A percentile compares a stretch with the other conserved stretches of the same genome.
Evolutionary conservation across 192 early-diverging fungal species (phyloP).

Genomic region (Coemansia sp.): DNA sequence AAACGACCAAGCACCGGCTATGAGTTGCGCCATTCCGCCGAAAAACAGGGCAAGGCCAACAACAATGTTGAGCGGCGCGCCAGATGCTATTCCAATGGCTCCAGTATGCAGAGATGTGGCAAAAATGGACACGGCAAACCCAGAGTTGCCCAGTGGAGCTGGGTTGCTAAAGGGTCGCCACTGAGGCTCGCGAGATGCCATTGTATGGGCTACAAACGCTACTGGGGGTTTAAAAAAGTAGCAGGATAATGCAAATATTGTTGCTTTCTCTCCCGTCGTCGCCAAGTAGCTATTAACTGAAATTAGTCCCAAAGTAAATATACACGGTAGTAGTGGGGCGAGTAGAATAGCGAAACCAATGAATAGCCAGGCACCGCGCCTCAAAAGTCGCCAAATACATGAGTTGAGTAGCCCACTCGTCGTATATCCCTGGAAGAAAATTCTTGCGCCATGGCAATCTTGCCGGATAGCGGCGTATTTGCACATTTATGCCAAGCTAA

Average conservation of each 20-base stretch:
- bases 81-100: constrained; percentile 30
- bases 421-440: background rate
- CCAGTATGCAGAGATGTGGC: constrained; percentile 33
- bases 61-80: constrained; percentile 31
- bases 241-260: background rate
- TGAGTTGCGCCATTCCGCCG: constrained; percentile 33
- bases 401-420: background rate
- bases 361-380: background rate
- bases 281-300: too few relatives aligned
- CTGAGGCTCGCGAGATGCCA: constrained; percentile 10
- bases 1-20: constrained; percentile 40
- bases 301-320: background rate
- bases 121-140: constrained; percentile 40
- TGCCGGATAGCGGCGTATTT: background rate
- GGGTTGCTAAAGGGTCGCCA: constrained; percentile 40
- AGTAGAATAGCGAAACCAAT: background rate
- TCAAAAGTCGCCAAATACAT: background rate
- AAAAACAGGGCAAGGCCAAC: constrained; percentile 43
- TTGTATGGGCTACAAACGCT: background rate
- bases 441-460: background rate
- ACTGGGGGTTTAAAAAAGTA: background rate
- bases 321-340: background rate
- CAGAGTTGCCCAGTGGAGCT: constrained; percentile 43
- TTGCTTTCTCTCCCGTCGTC: background rate
- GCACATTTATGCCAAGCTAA: background rate